Evolutionary conservation across 2,329 filamentous ascomycete genomes (phyloP).

Genomic region (Dactylellina sp.): DNA sequence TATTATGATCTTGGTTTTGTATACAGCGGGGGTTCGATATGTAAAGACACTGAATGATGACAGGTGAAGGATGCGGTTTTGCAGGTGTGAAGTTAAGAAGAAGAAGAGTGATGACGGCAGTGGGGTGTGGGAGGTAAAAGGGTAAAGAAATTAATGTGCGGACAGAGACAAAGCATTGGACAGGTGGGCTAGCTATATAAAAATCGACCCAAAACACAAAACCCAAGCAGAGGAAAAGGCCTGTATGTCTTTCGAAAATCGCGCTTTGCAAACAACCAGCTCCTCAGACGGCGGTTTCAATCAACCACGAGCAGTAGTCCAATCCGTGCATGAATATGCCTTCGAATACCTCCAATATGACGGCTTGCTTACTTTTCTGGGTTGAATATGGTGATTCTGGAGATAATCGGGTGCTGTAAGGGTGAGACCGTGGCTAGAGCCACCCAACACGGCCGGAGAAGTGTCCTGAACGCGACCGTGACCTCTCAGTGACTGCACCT

Average conservation of each 20-base stretch:
- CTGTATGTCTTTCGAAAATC: constrained; percentile 46
- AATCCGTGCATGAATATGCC: constrained; percentile 8
- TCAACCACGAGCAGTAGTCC: constrained; percentile 20
- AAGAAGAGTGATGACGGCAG: constrained; percentile 47
- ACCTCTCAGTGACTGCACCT: constrained; percentile 6
- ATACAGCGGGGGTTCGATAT: not conserved
- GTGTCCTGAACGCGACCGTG: not conserved
- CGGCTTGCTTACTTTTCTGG: not conserved
- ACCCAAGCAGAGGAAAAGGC: constrained; percentile 34
- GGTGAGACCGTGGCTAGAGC: not conserved
- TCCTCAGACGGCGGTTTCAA: constrained; percentile 11
- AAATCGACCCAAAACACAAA: constrained; percentile 46
- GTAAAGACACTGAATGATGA: not conserved
- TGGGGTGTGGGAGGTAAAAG: constrained; percentile 31
- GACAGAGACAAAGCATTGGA: constrained; percentile 54
- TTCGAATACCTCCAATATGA: not conserved
- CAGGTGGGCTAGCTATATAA: constrained; percentile 51
- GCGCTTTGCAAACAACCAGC: constrained; percentile 46
- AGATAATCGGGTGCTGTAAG: constrained; percentile 9
- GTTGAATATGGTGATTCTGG: constrained; percentile 6
- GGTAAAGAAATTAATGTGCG: constrained; percentile 44
- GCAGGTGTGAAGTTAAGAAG: constrained; percentile 1
- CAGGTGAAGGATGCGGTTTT: constrained; percentile 3
- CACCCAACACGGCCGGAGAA: constrained; percentile 7
- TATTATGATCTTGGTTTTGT: constrained; percentile 7